Base-by-base conservation (phyloP, 2,329 filamentous ascomycete genomes). In the Phialemonium atrogriseum region DNA sequence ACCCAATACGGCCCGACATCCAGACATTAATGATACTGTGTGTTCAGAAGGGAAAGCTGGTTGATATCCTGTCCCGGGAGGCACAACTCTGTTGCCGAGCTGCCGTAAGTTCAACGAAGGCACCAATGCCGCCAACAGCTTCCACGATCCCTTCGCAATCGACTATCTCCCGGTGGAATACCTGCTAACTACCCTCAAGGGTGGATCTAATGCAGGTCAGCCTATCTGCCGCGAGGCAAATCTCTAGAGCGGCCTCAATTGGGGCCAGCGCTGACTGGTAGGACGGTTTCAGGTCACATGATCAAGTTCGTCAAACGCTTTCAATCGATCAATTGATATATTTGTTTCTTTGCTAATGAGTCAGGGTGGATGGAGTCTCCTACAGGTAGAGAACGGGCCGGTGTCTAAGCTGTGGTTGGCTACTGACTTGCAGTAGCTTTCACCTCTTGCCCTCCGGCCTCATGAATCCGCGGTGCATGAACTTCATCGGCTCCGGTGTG, bases 401-500 rank as follows among this genome's bases (percentile, higher is more conserved):
- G 30, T 26, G 30, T 32, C 34, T 22, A 39, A 40, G 34, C 24
- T 38, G 28, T 35, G 27, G 22, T 11, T 23, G 16, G 10, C 19
- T 40, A 27, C 44, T 51, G 35, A 53, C 33, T 30, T 35, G 15
- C n/a, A 20, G 39, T 60, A 69, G 68, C 55, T 72, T 74, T 41
- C 73, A 79, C 52, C 68, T 82, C 37, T 58, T 80, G 30, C 73
- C 78, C 16, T 82, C 75, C 34, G 84, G 84, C 37, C 69, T 88
- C 38, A 66, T 88, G 42, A 84, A 81, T 50, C 77, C 80, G 6
- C 61, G 63, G 24, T 83, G 73, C 53, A 67, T 75, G 46, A 88
- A 87, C 60, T 62, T 88, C 35, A 80, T 88, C 51, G 83, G 81
- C 37, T 79, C 77, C 28, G 80, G 67, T 27, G 69, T 73, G 22